Evolutionary conservation across 2,329 filamentous ascomycete species (phyloP), one percentile per base, ranked within the genome.

Genomic region (Remersonia thermophila): DNA sequence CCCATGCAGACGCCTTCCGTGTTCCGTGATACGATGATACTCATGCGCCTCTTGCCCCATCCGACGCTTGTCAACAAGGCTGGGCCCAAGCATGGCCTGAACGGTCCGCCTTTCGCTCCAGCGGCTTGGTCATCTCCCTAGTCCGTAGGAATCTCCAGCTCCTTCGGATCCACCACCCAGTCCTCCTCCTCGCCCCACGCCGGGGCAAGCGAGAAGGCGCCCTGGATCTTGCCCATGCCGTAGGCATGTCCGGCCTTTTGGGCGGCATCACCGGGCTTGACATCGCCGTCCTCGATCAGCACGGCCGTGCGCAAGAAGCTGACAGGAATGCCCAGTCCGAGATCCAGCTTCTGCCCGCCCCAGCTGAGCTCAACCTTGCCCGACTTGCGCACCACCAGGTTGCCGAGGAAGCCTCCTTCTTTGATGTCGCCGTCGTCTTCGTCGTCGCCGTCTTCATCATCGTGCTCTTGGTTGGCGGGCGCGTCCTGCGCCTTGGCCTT

Each of bases 171-270:
- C 7, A 60, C 66, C 11, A 63, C 55, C 71, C 71, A 76, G 20
- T 73, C 69, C 37, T 69, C 62, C 47, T 72, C 69, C 33, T 74
- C 71, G 27, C 63, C 65, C 61, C 69, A 77, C 30, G 68, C 62
- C 7, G 73, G 73, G 17, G 69, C 71, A 13, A 75, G 57, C 13
- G 73, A 65, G 52, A 78, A 78, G 42, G 71, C 70, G 33, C 72
- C 73, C 61, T 72, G 69, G 40, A 80, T 66, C 49, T 70, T 67
- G 33, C 75, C 75, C 71, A 80, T 76, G 32, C 71, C 71, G 38
- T 70, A 67, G 20, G 70, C 69, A 32, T 63, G 62, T 13, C 72
- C 73, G 28, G 62, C 55, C 18, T 59, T 36, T n/a, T 58, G 55
- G 6, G 53, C 57, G 7, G 55, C 44, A 14, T 55, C 60, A 2